Conservation (phyloP, 1,139 yeast species). For the Diutina siamensis region DNA sequence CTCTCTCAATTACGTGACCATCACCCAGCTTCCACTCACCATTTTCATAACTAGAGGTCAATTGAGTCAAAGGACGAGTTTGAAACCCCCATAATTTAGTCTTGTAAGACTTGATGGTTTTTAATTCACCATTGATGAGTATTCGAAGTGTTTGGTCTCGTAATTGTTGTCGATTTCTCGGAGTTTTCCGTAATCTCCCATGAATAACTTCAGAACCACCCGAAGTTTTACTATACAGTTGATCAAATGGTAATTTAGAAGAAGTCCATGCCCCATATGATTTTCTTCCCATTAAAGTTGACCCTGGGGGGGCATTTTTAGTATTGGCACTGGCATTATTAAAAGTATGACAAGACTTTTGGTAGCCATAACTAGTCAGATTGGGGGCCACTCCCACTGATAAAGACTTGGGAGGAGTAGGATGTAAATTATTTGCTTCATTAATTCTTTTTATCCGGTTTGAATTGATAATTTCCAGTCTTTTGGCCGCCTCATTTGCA, state of each 20-base stretch:
- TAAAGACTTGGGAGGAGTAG: constrained; percentile 15
- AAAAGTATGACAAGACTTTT: constrained; percentile 24
- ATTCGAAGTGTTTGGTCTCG: constrained; percentile 53
- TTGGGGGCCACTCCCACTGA: constrained; percentile 11
- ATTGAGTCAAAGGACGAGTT: constrained; percentile 49
- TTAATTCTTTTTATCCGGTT: constrained; percentile 32
- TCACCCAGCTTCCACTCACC: constrained; percentile 80
- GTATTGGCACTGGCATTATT: constrained; percentile 24
- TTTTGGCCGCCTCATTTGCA: constrained; percentile 8
- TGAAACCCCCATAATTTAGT: constrained; percentile 87
- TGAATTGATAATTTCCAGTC: constrained; percentile 24
- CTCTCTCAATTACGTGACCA: constrained; percentile 64
- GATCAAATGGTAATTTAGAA: constrained; percentile 11
- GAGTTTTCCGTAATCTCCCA: constrained; percentile 50
- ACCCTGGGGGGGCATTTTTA: constrained; percentile 24
- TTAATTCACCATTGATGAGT: constrained; percentile 47
- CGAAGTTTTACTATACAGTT: constrained; percentile 14
- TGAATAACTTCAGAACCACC: constrained; percentile 40
- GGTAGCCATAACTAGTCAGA: constrained; percentile 14
- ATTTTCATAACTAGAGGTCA: constrained; percentile 48
- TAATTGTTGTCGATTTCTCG: constrained; percentile 30
- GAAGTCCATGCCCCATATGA: constrained; percentile 22
- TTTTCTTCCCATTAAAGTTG: constrained; percentile 19
- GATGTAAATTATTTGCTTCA: constrained; percentile 20
- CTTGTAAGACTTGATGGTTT: constrained; percentile 48